These are phyloP conservation scores for Wickerhamiella cacticola DNA, from an alignment of 805 yeast species.

Conservation along the genomic window DNA sequence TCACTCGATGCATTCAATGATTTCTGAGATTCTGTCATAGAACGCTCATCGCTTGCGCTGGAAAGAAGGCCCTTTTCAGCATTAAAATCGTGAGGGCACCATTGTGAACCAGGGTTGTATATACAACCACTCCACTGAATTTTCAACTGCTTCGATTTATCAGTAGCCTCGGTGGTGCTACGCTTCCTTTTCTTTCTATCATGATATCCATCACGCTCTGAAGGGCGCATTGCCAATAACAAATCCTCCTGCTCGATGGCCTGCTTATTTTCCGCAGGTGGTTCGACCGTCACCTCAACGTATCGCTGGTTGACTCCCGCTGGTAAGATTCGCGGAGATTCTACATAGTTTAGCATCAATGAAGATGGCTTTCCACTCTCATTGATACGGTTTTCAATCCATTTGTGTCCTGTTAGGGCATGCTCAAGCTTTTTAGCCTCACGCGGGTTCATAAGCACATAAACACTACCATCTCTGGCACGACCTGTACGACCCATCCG, in stretches of 20 bases:
- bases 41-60: too few relatives aligned
- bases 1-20: too few relatives aligned
- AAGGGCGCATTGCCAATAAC: constrained; percentile 16
- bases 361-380: constrained; percentile 21
- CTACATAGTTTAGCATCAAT: constrained; percentile 35
- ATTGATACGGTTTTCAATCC: constrained; percentile 57
- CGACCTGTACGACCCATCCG: constrained; percentile 98
- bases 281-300: constrained; percentile 43
- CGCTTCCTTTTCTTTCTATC: neutral
- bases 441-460: constrained; percentile 59
- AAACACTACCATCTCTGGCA: constrained; percentile 74
- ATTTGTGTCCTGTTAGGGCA: constrained; percentile 73
- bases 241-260: constrained; percentile 21
- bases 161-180: neutral
- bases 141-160: neutral
- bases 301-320: constrained; percentile 41
- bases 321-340: constrained; percentile 62
- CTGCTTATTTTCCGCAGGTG: constrained; percentile 57
- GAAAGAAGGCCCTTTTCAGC: too few relatives aligned
- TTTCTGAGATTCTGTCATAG: too few relatives aligned
- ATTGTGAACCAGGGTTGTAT: too few relatives aligned
- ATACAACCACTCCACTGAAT: neutral
- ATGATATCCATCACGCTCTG: neutral
- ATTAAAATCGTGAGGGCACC: too few relatives aligned
- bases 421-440: constrained; percentile 71